Evolutionary conservation across 2,329 filamentous ascomycete species (phyloP).

Genomic region (Rutstroemia sp.): DNA sequence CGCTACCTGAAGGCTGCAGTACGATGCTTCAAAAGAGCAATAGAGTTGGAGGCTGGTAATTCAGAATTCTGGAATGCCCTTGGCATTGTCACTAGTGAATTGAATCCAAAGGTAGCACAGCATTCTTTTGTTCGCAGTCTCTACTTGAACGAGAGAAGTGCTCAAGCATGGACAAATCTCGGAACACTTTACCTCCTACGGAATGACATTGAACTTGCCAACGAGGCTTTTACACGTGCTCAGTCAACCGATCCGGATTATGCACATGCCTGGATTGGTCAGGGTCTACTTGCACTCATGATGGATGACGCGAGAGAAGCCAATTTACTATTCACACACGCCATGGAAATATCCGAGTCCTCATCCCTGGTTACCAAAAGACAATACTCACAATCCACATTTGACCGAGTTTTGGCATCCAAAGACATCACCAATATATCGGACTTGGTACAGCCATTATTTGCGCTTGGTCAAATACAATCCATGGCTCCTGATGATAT

Average conservation of each 20-base stretch:
- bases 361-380: constrained; percentile 65
- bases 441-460: constrained; percentile 76
- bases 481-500: constrained; percentile 64
- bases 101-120: constrained; percentile 83
- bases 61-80: constrained; percentile 96
- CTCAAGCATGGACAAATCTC: constrained; percentile 83
- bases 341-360: constrained; percentile 83
- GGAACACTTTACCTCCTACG: constrained; percentile 80
- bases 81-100: constrained; percentile 78
- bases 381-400: constrained; percentile 73
- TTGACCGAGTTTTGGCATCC: constrained; percentile 67
- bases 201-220: constrained; percentile 77
- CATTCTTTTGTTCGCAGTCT: constrained; percentile 89
- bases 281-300: constrained; percentile 74
- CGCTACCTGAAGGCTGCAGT: constrained; percentile 75
- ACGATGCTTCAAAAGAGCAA: constrained; percentile 87
- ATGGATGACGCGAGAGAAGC: constrained; percentile 68
- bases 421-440: constrained; percentile 43
- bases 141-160: constrained; percentile 84
- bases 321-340: constrained; percentile 80
- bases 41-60: constrained; percentile 91
- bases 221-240: constrained; percentile 80
- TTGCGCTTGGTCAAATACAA: constrained; percentile 77
- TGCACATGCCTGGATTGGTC: constrained; percentile 87
- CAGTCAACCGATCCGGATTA: constrained; percentile 95